Evolutionary conservation across 1,139 yeast genomes (phyloP).

Genomic region (Meyerozyma carpophila): DNA sequence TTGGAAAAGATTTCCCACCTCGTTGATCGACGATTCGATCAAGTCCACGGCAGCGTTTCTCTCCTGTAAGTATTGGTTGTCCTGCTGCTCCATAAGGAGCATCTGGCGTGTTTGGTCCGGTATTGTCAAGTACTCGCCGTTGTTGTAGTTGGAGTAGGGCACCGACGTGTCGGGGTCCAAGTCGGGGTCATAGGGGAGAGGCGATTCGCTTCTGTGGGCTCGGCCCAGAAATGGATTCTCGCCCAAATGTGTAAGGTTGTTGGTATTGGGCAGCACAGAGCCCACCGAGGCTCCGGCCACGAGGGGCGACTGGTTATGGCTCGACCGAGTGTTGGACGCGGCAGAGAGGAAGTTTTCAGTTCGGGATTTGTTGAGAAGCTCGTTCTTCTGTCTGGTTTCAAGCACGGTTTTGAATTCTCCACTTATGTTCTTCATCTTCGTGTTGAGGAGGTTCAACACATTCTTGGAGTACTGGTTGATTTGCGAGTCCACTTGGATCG

Average conservation of each 20-base stretch:
- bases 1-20: conserved; percentile 90
- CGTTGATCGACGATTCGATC: conserved; percentile 91
- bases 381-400: conserved; percentile 81
- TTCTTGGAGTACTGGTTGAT: conserved; percentile 72
- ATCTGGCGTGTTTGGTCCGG: conserved; percentile 79
- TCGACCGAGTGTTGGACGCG: conserved; percentile 27
- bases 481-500: conserved; percentile 51
- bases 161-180: conserved; percentile 28
- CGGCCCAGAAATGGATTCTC: conserved; percentile 40
- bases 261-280: conserved; percentile 4
- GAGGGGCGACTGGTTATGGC: conserved; percentile 24
- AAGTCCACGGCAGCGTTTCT: conserved; percentile 91
- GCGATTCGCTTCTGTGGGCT: conserved; percentile 12
- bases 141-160: conserved; percentile 20
- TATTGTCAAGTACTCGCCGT: conserved; percentile 46
- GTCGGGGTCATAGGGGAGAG: conserved; percentile 28
- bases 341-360: conserved; percentile 76
- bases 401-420: conserved; percentile 87
- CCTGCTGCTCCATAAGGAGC: conserved; percentile 64
- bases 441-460: conserved; percentile 79
- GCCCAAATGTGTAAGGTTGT: conserved; percentile 17
- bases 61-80: conserved; percentile 68
- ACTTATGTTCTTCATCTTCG: conserved; percentile 85
- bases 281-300: conserved; percentile 1
- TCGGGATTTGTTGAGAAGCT: conserved; percentile 73